Conservation (phyloP, 2,329 filamentous ascomycete genomes). For the Alternaria consortialis region DNA sequence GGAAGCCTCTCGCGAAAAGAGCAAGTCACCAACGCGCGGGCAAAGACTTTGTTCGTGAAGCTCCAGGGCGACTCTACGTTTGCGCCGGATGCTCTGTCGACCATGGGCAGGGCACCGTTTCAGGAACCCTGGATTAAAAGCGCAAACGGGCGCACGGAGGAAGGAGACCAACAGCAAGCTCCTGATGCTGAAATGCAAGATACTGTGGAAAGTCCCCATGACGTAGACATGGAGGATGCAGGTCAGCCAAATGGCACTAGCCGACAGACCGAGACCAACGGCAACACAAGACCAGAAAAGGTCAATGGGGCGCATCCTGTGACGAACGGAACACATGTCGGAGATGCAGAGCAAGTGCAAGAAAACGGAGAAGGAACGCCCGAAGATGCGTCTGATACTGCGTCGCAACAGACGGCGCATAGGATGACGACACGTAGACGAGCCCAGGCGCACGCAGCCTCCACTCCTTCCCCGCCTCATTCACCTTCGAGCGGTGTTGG, state of each 20-base stretch:
- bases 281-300: constrained; percentile 8
- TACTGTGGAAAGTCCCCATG: constrained; percentile 22
- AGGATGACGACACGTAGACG: constrained; percentile 65
- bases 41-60: constrained; percentile 76
- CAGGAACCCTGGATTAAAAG: constrained; percentile 26
- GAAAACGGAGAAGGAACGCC: constrained; percentile 36
- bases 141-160: constrained; percentile 14
- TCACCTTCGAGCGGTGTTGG: constrained; percentile 60
- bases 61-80: constrained; percentile 78
- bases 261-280: constrained; percentile 22
- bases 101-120: constrained; percentile 52
- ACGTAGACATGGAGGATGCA: constrained; percentile 42
- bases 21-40: constrained; percentile 74
- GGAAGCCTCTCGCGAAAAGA: constrained; percentile 78
- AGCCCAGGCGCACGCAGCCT: constrained; percentile 60
- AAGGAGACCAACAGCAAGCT: constrained; percentile 17
- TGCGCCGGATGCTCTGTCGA: constrained; percentile 64
- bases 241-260: constrained; percentile 28
- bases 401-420: constrained; percentile 55
- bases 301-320: constrained; percentile 29
- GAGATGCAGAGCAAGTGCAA: constrained; percentile 24
- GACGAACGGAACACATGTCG: constrained; percentile 34
- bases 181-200: constrained; percentile 26
- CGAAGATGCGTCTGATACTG: constrained; percentile 55
- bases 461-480: constrained; percentile 51